Evolutionary conservation across 106 monocot species (phyloP), one percentile per base, ranked within the genome.

Genomic region (Dendrobium officinale): DNA sequence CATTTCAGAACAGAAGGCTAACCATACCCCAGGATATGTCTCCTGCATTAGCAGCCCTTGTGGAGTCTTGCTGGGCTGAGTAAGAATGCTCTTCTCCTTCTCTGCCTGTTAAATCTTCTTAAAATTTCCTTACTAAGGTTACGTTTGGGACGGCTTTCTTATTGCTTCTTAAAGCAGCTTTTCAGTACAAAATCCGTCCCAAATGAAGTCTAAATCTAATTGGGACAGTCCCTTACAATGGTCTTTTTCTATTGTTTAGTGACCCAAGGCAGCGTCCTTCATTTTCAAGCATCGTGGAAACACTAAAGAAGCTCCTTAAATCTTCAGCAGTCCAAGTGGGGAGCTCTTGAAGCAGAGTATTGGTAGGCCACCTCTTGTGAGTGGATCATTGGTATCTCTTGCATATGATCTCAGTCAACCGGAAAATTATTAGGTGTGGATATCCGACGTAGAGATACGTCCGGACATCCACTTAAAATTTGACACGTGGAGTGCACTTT

Each of bases 11-110:
- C 47, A 92, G 90, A 87, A 86, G 86, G 80, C 88, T 92, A 6
- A 20, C 80, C 26, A 90, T 92, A 73, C 92, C 92, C 42, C 83
- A 80, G 27, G 83, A 86, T 74, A 90, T 86, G n/a, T 79, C 77
- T 75, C 88, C 89, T 9, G 80, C 56, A 76, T 85, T 94, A 83
- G 80, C 89, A 24, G 58, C 85, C 37, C 88, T 94, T 16, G 70
- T 94, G 26, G 91, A 94, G 72, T 79, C 91, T 40, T 94, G 94
- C 80, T 94, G 94, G 89, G 85, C 82, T 72, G 91, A 94, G 94
- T 91, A 93, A 85, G 91, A 64, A 78, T 59, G 47, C 55, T 77
- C 48, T 26, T 70, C 15, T 24, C 58, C 31, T 55, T 79, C 22
- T 40, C 27, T 27, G 13, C 72, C 11, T 66, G 37, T 66, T 26